These are phyloP conservation scores for Forsythia suspensa DNA, from an alignment of 257 asterid genomes.

Conservation along the genomic window DNA sequence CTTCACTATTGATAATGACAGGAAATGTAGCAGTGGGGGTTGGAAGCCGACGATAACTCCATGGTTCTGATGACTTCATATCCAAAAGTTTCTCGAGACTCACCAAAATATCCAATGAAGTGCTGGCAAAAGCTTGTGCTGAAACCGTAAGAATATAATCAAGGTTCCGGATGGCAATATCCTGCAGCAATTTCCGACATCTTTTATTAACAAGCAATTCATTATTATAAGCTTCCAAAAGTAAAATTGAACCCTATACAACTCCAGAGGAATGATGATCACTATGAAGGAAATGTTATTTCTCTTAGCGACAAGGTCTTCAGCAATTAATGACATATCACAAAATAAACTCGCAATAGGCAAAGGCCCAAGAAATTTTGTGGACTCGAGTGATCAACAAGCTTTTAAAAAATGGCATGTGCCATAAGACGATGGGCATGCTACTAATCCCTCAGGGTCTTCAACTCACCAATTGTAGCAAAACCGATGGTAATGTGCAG, in stretches of 20 bases:
- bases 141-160: slow-evolving; percentile 85
- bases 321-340: background rate
- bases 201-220: slow-evolving; percentile 8
- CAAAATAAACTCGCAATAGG: background rate
- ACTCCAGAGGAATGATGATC: background rate
- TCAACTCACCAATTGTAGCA: background rate
- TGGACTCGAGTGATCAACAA: background rate
- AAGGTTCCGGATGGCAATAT: slow-evolving; percentile 81
- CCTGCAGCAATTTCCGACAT: slow-evolving; percentile 60
- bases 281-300: background rate
- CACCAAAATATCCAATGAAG: slow-evolving; percentile 70
- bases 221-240: background rate
- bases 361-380: background rate
- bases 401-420: background rate
- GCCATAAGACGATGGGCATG: background rate
- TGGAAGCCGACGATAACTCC: slow-evolving; percentile 88
- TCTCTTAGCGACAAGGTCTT: background rate
- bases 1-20: slow-evolving; percentile 78
- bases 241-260: background rate
- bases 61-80: slow-evolving; percentile 77
- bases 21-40: slow-evolving; percentile 93
- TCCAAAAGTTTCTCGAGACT: slow-evolving; percentile 75
- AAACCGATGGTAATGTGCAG: background rate
- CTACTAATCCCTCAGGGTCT: background rate
- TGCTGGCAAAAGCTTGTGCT: slow-evolving; percentile 53